phyloP scores from a whole-genome alignment of 208 protist genomes.

The Trypanosoma scelopori region DNA sequence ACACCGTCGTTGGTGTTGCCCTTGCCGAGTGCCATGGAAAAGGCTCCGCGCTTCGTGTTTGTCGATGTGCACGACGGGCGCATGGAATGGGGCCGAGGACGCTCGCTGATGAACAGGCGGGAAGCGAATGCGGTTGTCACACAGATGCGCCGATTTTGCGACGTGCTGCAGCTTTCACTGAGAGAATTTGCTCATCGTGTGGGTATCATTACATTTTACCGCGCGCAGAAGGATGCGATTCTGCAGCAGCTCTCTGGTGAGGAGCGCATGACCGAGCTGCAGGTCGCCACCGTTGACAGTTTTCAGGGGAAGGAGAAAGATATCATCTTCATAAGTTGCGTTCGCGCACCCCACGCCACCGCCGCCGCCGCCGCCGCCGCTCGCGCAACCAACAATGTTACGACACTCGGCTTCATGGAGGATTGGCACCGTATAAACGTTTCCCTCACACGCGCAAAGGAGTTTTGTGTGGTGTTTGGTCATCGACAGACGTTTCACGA shows the following conservation, averaged over 20 bases:
- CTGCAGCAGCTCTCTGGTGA: slow-evolving; percentile 38
- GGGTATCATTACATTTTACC: slow-evolving; percentile 89
- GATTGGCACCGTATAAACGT: slow-evolving; percentile 93
- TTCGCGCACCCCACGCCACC: slow-evolving; percentile 41
- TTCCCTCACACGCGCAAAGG: slow-evolving; percentile 88
- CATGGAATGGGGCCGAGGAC: slow-evolving; percentile 49
- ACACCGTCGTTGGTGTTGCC: neutral
- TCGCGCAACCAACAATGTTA: slow-evolving; percentile 17
- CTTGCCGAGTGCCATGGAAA: slow-evolving; percentile 22
- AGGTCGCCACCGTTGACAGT: slow-evolving; percentile 91
- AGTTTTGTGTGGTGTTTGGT: slow-evolving; percentile 80
- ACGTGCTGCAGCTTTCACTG: slow-evolving; percentile 43
- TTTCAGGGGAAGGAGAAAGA: slow-evolving; percentile 95
- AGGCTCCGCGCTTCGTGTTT: slow-evolving; percentile 64
- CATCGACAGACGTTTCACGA: slow-evolving; percentile 41
- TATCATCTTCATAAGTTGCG: slow-evolving; percentile 91
- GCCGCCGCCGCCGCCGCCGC: neutral
- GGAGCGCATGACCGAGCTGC: slow-evolving; percentile 56
- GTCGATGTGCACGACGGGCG: slow-evolving; percentile 48
- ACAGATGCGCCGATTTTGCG: slow-evolving; percentile 70
- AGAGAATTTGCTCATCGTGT: slow-evolving; percentile 49
- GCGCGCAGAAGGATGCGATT: slow-evolving; percentile 62
- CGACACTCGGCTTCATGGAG: slow-evolving; percentile 84
- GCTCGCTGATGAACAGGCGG: slow-evolving; percentile 41
- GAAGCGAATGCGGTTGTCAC: slow-evolving; percentile 66